phyloP scores from a whole-genome alignment of 1,284 basidiomycete species.

The Apiotrichum sp. region DNA sequence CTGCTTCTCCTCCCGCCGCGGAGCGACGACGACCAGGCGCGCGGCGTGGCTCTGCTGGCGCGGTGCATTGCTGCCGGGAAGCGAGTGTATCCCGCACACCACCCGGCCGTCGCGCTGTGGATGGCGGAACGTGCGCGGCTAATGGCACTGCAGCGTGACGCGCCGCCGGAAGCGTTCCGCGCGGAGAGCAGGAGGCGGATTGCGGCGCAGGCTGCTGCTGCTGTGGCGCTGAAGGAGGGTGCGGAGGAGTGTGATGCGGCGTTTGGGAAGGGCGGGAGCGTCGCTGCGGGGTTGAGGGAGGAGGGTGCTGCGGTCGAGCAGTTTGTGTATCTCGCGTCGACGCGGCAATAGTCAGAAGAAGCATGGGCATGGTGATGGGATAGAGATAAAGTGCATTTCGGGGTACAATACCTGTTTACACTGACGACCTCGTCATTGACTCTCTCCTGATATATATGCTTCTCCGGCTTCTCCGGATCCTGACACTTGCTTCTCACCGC shows the following conservation, averaged over 20 bases:
- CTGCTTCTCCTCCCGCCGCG: constrained; percentile 25
- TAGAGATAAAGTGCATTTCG: no score
- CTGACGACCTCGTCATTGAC: no score
- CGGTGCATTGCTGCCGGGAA: constrained; percentile 56
- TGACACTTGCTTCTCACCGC: no score
- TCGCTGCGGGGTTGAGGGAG: neutral
- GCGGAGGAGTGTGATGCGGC: constrained; percentile 51
- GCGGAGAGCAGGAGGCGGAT: neutral
- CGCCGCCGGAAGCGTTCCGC: neutral
- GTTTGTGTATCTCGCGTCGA: neutral
- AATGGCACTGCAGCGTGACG: constrained; percentile 47
- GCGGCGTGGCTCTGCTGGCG: constrained; percentile 55
- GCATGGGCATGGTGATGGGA: no score
- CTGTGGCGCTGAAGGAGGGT: constrained; percentile 40
- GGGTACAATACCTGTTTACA: no score
- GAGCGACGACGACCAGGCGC: constrained; percentile 17
- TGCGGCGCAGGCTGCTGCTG: neutral
- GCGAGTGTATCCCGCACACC: constrained; percentile 58
- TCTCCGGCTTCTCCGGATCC: no score
- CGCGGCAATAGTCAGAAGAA: no score
- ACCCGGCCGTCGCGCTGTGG: constrained; percentile 71
- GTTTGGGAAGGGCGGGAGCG: constrained; percentile 37
- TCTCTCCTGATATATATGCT: no score
- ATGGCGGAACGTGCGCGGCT: constrained; percentile 75
- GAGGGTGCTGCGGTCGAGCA: neutral